Evolutionary conservation across 495 filamentous ascomycete genomes (phyloP).

Genomic region (Talaromyces stipitatus): DNA sequence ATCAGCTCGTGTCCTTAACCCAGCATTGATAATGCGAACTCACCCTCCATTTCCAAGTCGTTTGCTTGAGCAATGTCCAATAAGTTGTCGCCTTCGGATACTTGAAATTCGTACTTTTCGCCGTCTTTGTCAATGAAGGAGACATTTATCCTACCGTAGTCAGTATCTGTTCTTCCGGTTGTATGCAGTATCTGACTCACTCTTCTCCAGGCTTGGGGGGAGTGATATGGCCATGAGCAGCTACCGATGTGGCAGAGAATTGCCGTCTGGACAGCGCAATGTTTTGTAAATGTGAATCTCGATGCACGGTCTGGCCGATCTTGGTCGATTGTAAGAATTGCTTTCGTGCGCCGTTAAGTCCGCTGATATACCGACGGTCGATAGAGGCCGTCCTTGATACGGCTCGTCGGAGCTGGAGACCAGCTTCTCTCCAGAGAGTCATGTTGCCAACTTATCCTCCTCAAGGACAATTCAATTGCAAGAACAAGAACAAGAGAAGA

Average conservation of each 20-base stretch:
- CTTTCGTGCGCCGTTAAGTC: neutral
- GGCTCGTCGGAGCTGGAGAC: slow-evolving; percentile 28
- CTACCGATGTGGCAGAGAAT: slow-evolving; percentile 58
- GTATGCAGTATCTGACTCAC: slow-evolving; percentile 41
- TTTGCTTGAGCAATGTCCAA: slow-evolving; percentile 91
- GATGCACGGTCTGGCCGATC: neutral
- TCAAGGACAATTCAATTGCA: neutral
- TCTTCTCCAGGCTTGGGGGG: slow-evolving; percentile 92
- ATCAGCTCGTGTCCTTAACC: neutral
- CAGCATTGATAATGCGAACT: neutral
- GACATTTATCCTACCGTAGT: slow-evolving; percentile 60
- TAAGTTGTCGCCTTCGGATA: slow-evolving; percentile 80
- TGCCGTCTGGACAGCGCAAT: slow-evolving; percentile 33
- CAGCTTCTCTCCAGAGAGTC: slow-evolving; percentile 31
- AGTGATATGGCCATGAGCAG: slow-evolving; percentile 68
- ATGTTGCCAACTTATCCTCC: slow-evolving; percentile 12
- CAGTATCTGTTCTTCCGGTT: neutral
- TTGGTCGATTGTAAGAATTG: neutral
- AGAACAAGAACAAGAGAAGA: slow-evolving; percentile 5
- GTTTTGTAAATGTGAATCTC: slow-evolving; percentile 9
- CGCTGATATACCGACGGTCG: slow-evolving; percentile 7
- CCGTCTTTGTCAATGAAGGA: slow-evolving; percentile 96
- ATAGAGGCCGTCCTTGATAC: slow-evolving; percentile 17
- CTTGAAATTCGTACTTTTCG: slow-evolving; percentile 63
- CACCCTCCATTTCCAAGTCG: slow-evolving; percentile 95